Percentiles rank a stretch among this genome's conserved stretches.
Conservation (phyloP, 306 rosid species). For the Heteromeles arbutifolia region DNA sequence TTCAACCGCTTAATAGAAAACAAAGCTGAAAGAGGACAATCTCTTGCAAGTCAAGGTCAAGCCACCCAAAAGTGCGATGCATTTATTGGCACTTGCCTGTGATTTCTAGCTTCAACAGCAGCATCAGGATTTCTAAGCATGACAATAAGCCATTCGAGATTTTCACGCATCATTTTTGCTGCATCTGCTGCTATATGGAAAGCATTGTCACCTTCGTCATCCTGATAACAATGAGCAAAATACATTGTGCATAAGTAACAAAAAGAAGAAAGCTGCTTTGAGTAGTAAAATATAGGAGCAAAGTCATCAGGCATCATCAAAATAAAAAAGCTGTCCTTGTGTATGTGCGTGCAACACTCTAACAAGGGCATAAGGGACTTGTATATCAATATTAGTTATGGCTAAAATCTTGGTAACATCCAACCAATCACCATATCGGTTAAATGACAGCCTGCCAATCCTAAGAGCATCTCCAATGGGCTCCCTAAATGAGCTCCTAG, state of each 20-base stretch:
- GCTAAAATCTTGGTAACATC: not conserved
- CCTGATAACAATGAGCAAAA: constrained; percentile 41
- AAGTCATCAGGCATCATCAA: not conserved
- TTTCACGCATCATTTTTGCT: constrained; percentile 93
- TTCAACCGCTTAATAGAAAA: not conserved
- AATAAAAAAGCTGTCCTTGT: not conserved
- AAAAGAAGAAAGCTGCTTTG: not conserved
- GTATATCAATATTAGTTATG: not conserved
- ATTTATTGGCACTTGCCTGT: constrained; percentile 51
- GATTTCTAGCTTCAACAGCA: constrained; percentile 83
- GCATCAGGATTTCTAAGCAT: constrained; percentile 85
- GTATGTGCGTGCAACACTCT: too few species aligned
- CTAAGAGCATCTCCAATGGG: too few species aligned
- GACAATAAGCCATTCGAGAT: constrained; percentile 87
- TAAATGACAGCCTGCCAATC: not conserved
- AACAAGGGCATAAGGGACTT: not conserved
- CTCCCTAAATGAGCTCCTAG: too few species aligned
- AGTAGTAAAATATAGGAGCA: not conserved
- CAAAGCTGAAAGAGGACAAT: constrained; percentile 4
- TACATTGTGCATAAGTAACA: not conserved
- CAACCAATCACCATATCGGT: not conserved
- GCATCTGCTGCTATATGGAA: constrained; percentile 96
- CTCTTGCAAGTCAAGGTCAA: constrained; percentile 9
- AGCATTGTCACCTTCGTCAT: constrained; percentile 94
- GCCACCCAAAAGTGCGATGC: constrained; percentile 1